Conservation (phyloP, 148 eudicot genomes). For the Silene conica region DNA sequence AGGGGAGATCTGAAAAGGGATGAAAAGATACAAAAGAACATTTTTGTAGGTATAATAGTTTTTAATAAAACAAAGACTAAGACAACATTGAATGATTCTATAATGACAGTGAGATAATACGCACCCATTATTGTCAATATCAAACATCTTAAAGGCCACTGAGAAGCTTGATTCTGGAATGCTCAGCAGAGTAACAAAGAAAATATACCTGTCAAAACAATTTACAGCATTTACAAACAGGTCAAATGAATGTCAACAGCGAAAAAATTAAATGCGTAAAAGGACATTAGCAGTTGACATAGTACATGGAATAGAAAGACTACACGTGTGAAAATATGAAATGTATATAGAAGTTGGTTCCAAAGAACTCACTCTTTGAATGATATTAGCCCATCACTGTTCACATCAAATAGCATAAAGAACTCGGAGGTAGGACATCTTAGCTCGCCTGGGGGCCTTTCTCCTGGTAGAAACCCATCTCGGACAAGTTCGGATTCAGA, state of each 20-base stretch:
- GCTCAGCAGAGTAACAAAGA: constrained; percentile 65
- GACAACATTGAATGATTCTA: neutral
- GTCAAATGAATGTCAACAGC: too few relatives aligned
- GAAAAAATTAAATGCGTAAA: neutral
- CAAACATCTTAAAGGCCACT: constrained; percentile 71
- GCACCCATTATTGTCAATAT: constrained; percentile 51
- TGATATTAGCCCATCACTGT: constrained; percentile 63
- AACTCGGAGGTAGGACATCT: constrained; percentile 50
- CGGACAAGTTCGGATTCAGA: constrained; percentile 56
- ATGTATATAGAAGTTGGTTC: neutral
- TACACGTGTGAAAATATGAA: too few relatives aligned
- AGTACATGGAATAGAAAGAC: neutral
- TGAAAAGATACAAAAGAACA: neutral
- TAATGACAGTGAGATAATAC: constrained; percentile 17
- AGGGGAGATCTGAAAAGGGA: neutral
- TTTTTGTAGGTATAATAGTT: neutral
- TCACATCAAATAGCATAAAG: constrained; percentile 58
- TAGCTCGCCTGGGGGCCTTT: constrained; percentile 52
- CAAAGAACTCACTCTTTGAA: constrained; percentile 55
- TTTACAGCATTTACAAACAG: neutral
- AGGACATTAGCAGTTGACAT: neutral
- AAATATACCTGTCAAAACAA: constrained; percentile 50
- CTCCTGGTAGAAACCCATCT: constrained; percentile 57
- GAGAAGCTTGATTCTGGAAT: constrained; percentile 70
- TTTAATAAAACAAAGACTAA: neutral